phyloP scores from a whole-genome alignment of 1,284 basidiomycete species.

The Ceratobasidium sp. region DNA sequence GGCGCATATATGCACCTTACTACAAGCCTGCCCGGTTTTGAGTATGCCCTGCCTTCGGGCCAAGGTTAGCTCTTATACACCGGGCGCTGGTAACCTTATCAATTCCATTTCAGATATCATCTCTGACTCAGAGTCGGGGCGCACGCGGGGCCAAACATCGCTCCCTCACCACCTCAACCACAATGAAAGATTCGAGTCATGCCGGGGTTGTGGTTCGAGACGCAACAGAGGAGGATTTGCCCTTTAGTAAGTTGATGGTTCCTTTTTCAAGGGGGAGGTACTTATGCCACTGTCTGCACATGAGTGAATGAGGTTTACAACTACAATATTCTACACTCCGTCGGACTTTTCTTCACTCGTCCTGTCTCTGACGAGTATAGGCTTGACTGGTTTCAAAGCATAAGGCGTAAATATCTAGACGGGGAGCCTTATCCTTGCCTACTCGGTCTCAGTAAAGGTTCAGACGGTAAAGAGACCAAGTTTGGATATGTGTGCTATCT shows the following conservation, averaged over 20 bases:
- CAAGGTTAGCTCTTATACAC: no score
- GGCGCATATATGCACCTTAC: not conserved
- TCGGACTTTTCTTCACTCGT: slow-evolving; percentile 18
- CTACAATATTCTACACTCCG: slow-evolving; percentile 15
- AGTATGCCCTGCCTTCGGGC: no score
- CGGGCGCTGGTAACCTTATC: no score
- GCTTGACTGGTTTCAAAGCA: slow-evolving; percentile 14
- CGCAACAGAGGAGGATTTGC: slow-evolving; percentile 8
- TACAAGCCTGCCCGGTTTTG: no score
- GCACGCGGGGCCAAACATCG: slow-evolving; percentile 1
- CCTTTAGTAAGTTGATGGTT: not conserved
- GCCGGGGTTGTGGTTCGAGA: not conserved
- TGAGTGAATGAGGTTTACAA: slow-evolving; percentile 23
- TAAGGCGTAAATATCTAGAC: not conserved
- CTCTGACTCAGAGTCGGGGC: not conserved
- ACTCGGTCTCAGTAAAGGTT: not conserved
- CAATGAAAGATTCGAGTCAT: not conserved
- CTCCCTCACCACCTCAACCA: slow-evolving; percentile 16
- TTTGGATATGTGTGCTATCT: slow-evolving; percentile 24
- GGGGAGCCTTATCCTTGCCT: slow-evolving; percentile 19
- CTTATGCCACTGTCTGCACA: not conserved
- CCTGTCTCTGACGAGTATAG: slow-evolving; percentile 21
- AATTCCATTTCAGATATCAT: no score
- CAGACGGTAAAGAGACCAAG: not conserved
- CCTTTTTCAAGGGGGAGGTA: not conserved